Conservation (phyloP, 345 rosid species). For the Rhodamnia argentea region DNA sequence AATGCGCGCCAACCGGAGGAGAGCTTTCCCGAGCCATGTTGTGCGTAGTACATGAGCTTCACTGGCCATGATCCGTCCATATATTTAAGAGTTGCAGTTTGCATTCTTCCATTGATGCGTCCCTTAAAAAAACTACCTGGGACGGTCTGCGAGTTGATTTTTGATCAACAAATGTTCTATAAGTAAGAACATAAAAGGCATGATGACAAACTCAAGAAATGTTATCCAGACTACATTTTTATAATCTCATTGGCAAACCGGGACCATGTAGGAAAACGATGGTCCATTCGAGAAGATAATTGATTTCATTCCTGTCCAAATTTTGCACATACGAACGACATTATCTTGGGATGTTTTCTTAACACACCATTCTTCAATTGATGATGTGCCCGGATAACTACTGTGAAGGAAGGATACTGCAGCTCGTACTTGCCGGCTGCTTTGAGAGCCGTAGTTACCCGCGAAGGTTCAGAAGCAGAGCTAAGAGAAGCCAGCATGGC, state of each 20-base stretch:
- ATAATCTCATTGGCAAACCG: too few relatives aligned
- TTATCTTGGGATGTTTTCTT: too few relatives aligned
- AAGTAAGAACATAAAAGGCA: too few relatives aligned
- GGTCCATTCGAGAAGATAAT: too few relatives aligned
- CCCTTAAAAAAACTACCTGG: background rate
- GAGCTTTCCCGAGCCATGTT: background rate
- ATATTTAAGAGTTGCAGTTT: background rate
- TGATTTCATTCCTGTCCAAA: too few relatives aligned
- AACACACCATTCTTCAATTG: background rate
- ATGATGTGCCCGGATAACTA: background rate
- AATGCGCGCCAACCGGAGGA: background rate
- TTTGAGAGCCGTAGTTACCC: background rate
- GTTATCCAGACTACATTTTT: too few relatives aligned
- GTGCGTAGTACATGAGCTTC: background rate
- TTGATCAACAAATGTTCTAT: too few relatives aligned
- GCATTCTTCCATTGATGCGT: background rate
- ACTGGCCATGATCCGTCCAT: background rate
- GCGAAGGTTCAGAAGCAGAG: background rate
- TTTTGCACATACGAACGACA: too few relatives aligned
- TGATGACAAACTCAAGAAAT: too few relatives aligned
- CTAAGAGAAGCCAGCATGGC: background rate
- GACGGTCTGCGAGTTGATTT: background rate
- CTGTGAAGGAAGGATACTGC: background rate
- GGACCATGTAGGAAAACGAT: too few relatives aligned
- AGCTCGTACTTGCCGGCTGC: background rate